Evolutionary conservation across 805 yeast genomes (phyloP), one percentile per base, ranked within the genome.

Genomic region (Lachancea sp.): DNA sequence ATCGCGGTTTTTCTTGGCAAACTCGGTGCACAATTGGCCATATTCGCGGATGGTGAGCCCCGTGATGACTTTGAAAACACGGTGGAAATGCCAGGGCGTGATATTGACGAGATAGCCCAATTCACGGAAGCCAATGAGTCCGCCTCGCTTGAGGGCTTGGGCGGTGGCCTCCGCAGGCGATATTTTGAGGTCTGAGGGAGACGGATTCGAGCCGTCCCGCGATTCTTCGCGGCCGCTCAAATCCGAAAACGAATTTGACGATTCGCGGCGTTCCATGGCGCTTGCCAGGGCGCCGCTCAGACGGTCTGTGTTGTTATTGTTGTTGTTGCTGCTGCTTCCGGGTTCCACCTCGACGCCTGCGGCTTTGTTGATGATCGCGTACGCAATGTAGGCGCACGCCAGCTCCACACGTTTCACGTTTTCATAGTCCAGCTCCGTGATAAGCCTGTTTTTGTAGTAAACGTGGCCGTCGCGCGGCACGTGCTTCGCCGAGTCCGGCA

Each of bases 11-110:
- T 63, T 62, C 49, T 73, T 73, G 53, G 81, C 69, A 54, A 63
- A 79, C 50, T 77, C 81, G 71, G 78, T 82, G 59, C 95, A 85
- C 50, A 81, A 79, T 58, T 87, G 95, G 42, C 95, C 95, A 57
- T 87, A 87, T 6, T 86, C 82, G 68, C 87, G 85, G 19, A 95
- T 95, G 1, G 96, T 87, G 47, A 86, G 73, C 2, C 95, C 91
- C 4, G 95, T 85, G 49, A 87, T 85, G 45, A 82, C 77, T 64
- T 88, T 83, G 71, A 88, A 88, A 19, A 88, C 95, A 42, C 96
- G 71, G 69, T 88, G 96, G 65, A 88, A 88, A 65, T 88, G 96
- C 95, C 95, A 88, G 20, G 95, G 93, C 10, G 87, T 78, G 48
- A 88, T 73, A 53, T 83, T 83, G 9, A 89, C 81, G 59, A 87